These are phyloP conservation scores for Leccinum pachyderme DNA, from an alignment of 1,284 basidiomycete species.

Conservation along the genomic window DNA sequence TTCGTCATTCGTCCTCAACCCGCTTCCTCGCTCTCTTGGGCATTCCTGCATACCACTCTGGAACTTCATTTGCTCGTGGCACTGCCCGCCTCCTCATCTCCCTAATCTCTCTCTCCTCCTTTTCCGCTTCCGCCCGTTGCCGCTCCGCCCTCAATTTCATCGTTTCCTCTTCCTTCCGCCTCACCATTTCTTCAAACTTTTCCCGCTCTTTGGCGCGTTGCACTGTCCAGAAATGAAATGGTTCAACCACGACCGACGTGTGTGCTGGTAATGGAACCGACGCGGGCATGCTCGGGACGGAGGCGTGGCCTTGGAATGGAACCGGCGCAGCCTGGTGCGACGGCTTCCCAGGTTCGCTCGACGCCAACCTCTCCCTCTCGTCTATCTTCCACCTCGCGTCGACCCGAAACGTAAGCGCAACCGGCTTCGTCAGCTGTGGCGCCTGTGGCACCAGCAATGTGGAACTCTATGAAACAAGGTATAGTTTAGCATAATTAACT, in stretches of 20 bases:
- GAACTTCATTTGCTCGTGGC: constrained; percentile 67
- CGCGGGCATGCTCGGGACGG: constrained; percentile 47
- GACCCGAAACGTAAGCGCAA: constrained; percentile 49
- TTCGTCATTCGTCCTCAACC: constrained; percentile 3
- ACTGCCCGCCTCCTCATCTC: constrained; percentile 59
- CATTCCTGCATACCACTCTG: constrained; percentile 66
- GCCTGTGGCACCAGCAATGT: constrained; percentile 22
- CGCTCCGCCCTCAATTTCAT: constrained; percentile 42
- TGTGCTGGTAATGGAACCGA: constrained; percentile 42
- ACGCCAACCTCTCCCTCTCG: constrained; percentile 17
- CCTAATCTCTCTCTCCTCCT: constrained; percentile 56
- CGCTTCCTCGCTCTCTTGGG: constrained; percentile 29
- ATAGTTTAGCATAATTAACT: not conserved
- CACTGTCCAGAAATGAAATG: constrained; percentile 52
- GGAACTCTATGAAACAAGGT: constrained; percentile 18
- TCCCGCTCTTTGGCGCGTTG: constrained; percentile 56
- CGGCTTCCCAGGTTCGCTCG: constrained; percentile 25
- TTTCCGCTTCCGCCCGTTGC: constrained; percentile 43
- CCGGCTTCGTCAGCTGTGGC: constrained; percentile 45
- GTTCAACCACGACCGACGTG: constrained; percentile 21
- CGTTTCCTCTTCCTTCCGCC: constrained; percentile 53
- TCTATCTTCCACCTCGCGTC: constrained; percentile 41
- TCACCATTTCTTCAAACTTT: constrained; percentile 57
- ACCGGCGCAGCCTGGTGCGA: constrained; percentile 43
- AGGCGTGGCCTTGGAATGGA: constrained; percentile 28